phyloP scores from a whole-genome alignment of 805 yeast species.

The Cyberlindnera maritima region DNA sequence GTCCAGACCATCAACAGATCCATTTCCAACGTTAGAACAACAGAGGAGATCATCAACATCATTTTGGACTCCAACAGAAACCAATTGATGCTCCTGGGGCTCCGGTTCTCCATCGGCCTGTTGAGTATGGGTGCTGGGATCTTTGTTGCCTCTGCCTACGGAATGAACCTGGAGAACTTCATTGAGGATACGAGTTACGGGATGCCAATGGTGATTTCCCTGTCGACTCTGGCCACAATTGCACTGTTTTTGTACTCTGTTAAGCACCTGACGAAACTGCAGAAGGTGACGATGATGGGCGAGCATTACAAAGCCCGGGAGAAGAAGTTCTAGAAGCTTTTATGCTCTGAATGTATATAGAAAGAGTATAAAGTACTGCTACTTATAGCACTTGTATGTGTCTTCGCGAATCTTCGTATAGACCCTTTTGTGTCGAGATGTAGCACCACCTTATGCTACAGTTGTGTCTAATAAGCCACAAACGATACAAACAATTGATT shows the following conservation, averaged over 20 bases:
- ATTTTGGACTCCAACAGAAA: constrained; percentile 92
- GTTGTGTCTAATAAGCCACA: no score
- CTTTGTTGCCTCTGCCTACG: constrained; percentile 83
- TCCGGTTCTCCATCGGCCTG: constrained; percentile 79
- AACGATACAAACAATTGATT: no score
- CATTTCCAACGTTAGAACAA: constrained; percentile 79
- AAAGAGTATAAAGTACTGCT: no score
- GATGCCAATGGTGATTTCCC: constrained; percentile 46
- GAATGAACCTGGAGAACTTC: constrained; percentile 93
- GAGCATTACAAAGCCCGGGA: constrained; percentile 22
- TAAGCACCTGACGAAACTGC: constrained; percentile 58
- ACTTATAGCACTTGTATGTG: no score
- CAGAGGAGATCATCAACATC: constrained; percentile 93
- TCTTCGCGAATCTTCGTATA: no score
- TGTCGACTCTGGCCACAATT: constrained; percentile 41
- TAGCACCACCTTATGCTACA: no score
- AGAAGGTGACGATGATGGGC: constrained; percentile 69
- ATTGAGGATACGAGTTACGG: constrained; percentile 82
- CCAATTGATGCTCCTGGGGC: constrained; percentile 83
- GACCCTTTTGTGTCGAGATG: no score
- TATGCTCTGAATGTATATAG: no score
- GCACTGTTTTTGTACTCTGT: constrained; percentile 53
- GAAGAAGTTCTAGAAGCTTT: not conserved
- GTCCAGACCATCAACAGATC: constrained; percentile 84
- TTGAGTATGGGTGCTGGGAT: constrained; percentile 79